A percentile compares a stretch with the other conserved stretches of the same genome.
Evolutionary conservation across 1,284 basidiomycete species (phyloP).

Genomic region (Cutaneotrichosporon dermatis): DNA sequence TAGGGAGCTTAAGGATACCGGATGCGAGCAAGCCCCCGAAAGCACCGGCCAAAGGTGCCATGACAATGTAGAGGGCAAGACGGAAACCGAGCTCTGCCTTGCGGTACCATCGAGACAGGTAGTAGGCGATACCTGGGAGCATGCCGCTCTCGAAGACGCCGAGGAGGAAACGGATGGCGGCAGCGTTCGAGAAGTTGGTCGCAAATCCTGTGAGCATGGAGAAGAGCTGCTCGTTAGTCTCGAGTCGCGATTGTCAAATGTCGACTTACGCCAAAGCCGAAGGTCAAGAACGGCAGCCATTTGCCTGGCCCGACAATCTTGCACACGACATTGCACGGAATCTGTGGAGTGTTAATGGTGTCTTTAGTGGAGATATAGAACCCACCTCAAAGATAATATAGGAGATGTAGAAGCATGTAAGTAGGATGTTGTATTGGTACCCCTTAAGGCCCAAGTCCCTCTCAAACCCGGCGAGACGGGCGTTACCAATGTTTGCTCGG

Average conservation of each 20-base stretch:
- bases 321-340: conserved; percentile 18
- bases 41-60: conserved; percentile 17
- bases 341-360: not conserved
- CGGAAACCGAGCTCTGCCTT: conserved; percentile 21
- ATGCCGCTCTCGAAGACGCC: conserved; percentile 29
- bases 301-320: conserved; percentile 17
- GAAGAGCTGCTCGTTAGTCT: conserved; percentile 2
- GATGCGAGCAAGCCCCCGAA: conserved; percentile 21
- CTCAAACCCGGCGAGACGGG: conserved; percentile 21
- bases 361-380: no score
- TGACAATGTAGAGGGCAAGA: conserved; percentile 21
- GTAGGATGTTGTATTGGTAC: conserved; percentile 25
- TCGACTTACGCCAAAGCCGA: conserved; percentile 15
- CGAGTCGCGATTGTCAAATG: no score
- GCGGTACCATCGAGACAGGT: conserved; percentile 22
- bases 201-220: conserved; percentile 27
- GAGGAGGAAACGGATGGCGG: conserved; percentile 25
- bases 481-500: conserved; percentile 25
- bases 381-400: conserved; percentile 6
- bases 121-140: conserved; percentile 24
- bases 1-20: conserved; percentile 13
- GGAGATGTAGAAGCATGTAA: conserved; percentile 22
- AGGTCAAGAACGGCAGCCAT: conserved; percentile 17
- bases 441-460: conserved; percentile 17
- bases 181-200: conserved; percentile 29